These are phyloP conservation scores for Aspergillus calidoustus DNA, from an alignment of 2,329 filamentous ascomycete species.

Conservation along the genomic window DNA sequence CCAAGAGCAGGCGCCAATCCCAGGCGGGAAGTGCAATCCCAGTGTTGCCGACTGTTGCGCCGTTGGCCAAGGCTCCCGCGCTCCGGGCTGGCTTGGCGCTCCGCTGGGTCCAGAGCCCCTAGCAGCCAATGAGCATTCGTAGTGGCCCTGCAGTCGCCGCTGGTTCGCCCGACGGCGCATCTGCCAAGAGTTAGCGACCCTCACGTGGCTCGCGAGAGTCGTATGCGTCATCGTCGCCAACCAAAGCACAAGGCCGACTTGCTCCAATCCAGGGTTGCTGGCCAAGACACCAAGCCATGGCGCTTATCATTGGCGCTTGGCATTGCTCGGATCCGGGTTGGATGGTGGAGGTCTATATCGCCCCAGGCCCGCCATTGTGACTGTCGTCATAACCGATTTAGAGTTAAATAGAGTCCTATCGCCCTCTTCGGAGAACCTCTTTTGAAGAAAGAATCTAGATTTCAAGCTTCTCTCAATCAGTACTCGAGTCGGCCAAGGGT, in stretches of 20 bases:
- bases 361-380: slow-evolving; percentile 3
- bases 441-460: slow-evolving; percentile 18
- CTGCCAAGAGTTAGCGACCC: slow-evolving; percentile 9
- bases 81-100: slow-evolving; percentile 26
- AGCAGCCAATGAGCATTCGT: slow-evolving; percentile 14
- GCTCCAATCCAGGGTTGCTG: slow-evolving; percentile 15
- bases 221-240: slow-evolving; percentile 24
- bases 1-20: slow-evolving; percentile 18
- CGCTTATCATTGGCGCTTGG: slow-evolving; percentile 20
- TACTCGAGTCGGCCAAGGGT: slow-evolving; percentile 5
- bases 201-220: slow-evolving; percentile 19
- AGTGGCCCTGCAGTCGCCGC: neutral
- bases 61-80: slow-evolving; percentile 27
- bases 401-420: slow-evolving; percentile 21
- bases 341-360: slow-evolving; percentile 11
- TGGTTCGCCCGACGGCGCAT: slow-evolving; percentile 14
- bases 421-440: slow-evolving; percentile 4
- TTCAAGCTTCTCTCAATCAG: slow-evolving; percentile 14
- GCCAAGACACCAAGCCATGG: slow-evolving; percentile 14
- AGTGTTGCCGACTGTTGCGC: slow-evolving; percentile 20
- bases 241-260: neutral
- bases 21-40: slow-evolving; percentile 14
- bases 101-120: slow-evolving; percentile 18
- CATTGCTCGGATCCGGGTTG: slow-evolving; percentile 11
- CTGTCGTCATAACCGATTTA: slow-evolving; percentile 17